Conservation (phyloP, 768 basidiomycete genomes). For the Russula emetica region DNA sequence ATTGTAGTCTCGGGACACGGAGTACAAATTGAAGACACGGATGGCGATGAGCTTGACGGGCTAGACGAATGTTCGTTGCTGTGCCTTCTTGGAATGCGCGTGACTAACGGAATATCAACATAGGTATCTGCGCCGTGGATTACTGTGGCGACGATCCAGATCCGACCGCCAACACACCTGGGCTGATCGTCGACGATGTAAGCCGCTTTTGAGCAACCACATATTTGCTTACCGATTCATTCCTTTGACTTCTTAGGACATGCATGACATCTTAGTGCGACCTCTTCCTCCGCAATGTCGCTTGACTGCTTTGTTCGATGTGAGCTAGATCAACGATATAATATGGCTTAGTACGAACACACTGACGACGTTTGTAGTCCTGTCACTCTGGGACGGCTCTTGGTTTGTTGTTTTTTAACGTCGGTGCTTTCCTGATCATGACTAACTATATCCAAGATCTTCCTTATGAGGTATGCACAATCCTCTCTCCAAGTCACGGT, state of each 20-base stretch:
- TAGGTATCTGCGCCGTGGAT: constrained; percentile 8
- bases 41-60: not conserved
- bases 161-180: not conserved
- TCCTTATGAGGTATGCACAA: not conserved
- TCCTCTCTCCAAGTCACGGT: not conserved
- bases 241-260: not conserved
- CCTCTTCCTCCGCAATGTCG: constrained; percentile 3
- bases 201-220: not conserved
- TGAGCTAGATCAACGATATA: not conserved
- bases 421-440: not conserved
- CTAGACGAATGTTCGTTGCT: constrained; percentile 1
- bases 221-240: not conserved
- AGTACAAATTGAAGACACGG: not conserved
- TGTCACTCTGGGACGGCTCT: constrained; percentile 9
- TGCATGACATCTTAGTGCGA: not conserved
- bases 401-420: not conserved
- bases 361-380: not conserved
- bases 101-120: not conserved
- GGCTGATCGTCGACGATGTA: constrained; percentile 15
- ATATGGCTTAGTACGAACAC: no score
- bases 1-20: constrained; percentile 6
- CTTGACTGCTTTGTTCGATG: constrained; percentile 8
- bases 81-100: not conserved
- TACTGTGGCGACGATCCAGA: not conserved
- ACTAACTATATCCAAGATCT: constrained; percentile 5